Evolutionary conservation across 1,284 basidiomycete genomes (phyloP).

Genomic region (Cryptococcus depauperatus): DNA sequence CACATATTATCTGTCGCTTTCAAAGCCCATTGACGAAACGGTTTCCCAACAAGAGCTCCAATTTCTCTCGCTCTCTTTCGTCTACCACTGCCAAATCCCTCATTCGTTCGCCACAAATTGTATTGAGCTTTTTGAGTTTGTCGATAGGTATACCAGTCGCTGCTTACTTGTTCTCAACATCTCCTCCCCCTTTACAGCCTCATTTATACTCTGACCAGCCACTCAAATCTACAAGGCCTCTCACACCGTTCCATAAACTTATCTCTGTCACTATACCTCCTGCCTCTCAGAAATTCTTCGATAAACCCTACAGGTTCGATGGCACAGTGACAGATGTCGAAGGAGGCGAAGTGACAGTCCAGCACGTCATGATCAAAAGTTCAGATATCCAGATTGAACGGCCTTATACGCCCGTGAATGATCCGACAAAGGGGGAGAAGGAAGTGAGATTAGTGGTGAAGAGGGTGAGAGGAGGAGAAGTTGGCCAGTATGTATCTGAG

Average conservation of each 20-base stretch:
- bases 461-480: constrained; percentile 41
- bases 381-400: constrained; percentile 43
- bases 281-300: constrained; percentile 4
- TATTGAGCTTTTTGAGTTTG: too few relatives aligned
- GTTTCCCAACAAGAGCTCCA: too few relatives aligned
- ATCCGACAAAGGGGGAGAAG: constrained; percentile 25
- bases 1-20: too few relatives aligned
- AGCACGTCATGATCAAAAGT: constrained; percentile 42
- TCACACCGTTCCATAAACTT: constrained; percentile 29
- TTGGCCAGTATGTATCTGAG: constrained; percentile 33
- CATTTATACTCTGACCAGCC: constrained; percentile 33
- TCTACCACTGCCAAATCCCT: too few relatives aligned
- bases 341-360: constrained; percentile 26
- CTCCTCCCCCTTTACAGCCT: constrained; percentile 20
- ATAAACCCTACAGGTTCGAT: constrained; percentile 10
- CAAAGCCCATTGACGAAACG: too few relatives aligned
- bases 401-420: constrained; percentile 43
- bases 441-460: constrained; percentile 38
- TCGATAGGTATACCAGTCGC: too few relatives aligned
- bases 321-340: constrained; percentile 6
- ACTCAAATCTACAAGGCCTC: constrained; percentile 10
- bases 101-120: too few relatives aligned
- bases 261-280: constrained; percentile 21
- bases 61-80: too few relatives aligned
- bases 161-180: constrained; percentile 20